Base-by-base conservation (phyloP, 1,284 basidiomycete species). In the Sporisorium reilianum region DNA sequence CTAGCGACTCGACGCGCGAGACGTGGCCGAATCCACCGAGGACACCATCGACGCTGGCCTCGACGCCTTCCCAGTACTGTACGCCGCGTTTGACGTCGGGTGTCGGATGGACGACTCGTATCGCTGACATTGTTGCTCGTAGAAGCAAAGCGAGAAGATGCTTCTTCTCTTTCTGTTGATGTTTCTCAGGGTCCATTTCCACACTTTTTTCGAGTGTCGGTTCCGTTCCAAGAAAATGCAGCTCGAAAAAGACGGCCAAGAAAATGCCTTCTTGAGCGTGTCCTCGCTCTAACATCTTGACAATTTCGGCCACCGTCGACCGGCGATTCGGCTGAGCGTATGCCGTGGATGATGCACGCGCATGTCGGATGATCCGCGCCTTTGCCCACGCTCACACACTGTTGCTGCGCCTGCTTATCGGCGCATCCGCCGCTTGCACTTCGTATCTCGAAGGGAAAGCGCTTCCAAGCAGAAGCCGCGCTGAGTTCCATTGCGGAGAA, bases 21-120 rank as follows among this genome's bases (percentile, higher is more conserved):
- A 84, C 82, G 20, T 76, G 74, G 20, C 82, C 82, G 32, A 77
- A 84, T 0, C 83, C 81, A 18, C 81, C 81, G 14, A 83, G 73
- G 5, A 83, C 80, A 16, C 81, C 81, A 62, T 83, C 80, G 16
- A 84, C 83, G 42, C 79, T 84, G 0, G 83, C 78, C 11, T 79
- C 74, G 14, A 84, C 81, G 12, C 76, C 67, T 46, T 83, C 61
- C 83, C 83, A 84, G 64, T 84, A 84, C 28, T 80, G 62, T 0
- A 84, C 75, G 18, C 83, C 83, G 5, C 75, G 66, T 40, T 72
- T 77, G 30, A 84, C 79, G 64, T 84, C 77, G 28, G 83, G 83
- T 18, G 61, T 74, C 0, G 82, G 78, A 34, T 83, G 80, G 1
- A 80, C 62, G 44, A 77, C 54, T 23, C 66, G 72, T 11, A 79